Conservation (phyloP, 129 eudicot genomes). For the Ambrosia artemisiifolia region DNA sequence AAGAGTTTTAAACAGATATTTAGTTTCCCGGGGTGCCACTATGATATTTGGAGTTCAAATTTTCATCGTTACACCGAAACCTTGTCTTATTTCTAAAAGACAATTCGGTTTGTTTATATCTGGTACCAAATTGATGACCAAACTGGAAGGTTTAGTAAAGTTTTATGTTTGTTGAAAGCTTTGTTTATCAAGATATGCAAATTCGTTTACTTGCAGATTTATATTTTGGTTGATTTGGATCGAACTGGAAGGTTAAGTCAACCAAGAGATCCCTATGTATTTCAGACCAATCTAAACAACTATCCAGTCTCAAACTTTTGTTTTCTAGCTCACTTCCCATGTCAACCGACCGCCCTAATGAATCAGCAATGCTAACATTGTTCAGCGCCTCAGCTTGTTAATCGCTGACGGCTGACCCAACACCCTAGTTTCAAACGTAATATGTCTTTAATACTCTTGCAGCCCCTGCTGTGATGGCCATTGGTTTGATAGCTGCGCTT, state of each 20-base stretch:
- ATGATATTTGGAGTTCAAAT: no score
- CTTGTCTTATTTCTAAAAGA: not conserved
- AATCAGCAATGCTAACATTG: no score
- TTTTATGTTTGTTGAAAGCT: conserved; percentile 1
- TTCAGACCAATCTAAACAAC: not conserved
- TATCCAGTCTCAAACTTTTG: not conserved
- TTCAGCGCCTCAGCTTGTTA: no score
- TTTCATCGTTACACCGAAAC: not conserved
- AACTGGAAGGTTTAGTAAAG: not conserved
- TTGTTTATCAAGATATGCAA: not conserved
- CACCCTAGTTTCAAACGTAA: no score
- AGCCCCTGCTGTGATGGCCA: no score
- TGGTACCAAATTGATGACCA: conserved; percentile 10
- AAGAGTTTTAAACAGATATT: not conserved
- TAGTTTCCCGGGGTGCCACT: not conserved
- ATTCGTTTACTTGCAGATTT: not conserved
- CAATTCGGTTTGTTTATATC: not conserved
- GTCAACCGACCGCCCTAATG: no score
- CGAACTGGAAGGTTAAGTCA: not conserved
- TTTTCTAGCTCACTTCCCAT: no score
- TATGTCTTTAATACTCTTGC: no score
- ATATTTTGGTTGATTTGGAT: not conserved
- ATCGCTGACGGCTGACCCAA: no score
- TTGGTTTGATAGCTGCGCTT: no score
- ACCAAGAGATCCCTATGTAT: not conserved